Evolutionary conservation across 176 grass and related monocot genomes (phyloP).

Genomic region (Oryza meyeriana): DNA sequence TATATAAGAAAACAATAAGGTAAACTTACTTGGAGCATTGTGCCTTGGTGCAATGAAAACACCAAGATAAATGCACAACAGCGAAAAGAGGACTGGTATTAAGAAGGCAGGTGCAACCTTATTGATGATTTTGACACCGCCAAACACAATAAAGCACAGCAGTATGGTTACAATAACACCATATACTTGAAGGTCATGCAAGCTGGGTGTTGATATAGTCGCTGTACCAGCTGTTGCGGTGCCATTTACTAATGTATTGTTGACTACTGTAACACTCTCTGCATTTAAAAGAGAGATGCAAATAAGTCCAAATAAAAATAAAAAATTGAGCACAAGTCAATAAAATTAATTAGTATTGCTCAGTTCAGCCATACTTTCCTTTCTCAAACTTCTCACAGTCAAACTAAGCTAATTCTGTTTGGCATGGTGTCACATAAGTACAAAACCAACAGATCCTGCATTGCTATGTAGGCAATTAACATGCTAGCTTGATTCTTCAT

Average conservation of each 20-base stretch:
- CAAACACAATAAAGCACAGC: slow-evolving; percentile 98
- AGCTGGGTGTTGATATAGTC: slow-evolving; percentile 77
- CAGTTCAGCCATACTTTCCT: not conserved
- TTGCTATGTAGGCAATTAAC: not conserved
- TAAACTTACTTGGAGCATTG: slow-evolving; percentile 69
- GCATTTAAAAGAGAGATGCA: slow-evolving; percentile 27
- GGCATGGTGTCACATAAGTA: not conserved
- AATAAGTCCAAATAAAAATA: slow-evolving; percentile 26
- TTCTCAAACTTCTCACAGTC: not conserved
- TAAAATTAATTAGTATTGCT: not conserved
- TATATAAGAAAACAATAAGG: slow-evolving; percentile 13
- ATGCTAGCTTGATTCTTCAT: not conserved
- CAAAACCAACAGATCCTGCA: not conserved
- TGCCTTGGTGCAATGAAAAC: slow-evolving; percentile 88
- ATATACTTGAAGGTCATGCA: slow-evolving; percentile 97
- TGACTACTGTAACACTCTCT: slow-evolving; percentile 86
- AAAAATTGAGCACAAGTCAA: slow-evolving; percentile 7
- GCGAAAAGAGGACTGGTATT: slow-evolving; percentile 88
- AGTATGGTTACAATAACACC: slow-evolving; percentile 90
- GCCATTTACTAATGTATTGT: slow-evolving; percentile 70
- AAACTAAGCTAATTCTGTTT: slow-evolving; percentile 5
- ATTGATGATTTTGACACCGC: slow-evolving; percentile 99
- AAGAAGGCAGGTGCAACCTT: slow-evolving; percentile 92
- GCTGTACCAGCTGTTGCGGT: slow-evolving; percentile 62
- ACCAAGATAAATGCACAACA: slow-evolving; percentile 92